Base-by-base conservation (phyloP, 495 filamentous ascomycete species). In the Aspergillus leporis region DNA sequence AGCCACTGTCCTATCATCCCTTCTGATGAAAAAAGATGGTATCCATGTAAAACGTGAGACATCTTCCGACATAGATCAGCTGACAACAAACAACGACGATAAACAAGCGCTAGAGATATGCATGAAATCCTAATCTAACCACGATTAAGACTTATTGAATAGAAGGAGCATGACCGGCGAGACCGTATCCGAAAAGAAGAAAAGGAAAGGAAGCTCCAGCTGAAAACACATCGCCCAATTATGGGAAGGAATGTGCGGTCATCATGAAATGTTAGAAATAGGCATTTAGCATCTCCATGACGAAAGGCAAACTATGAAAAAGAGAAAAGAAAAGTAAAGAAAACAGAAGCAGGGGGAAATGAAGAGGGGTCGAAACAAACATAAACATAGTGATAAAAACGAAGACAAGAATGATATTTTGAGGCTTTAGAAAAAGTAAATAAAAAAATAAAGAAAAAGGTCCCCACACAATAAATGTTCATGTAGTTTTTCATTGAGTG, bases 401-500 rank as follows among this genome's bases (percentile, higher is more conserved):
- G 25, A 55, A 48, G 16, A 1, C 25, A 34, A 51, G 28, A 58
- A 53, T 52, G 28, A 58, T 51, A 25, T 21, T 30, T 19, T 32
- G 36, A 53, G 18, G 43, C 53, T 41, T 5, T 12, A 14, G 30
- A 57, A 21, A 59, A 53, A 59, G 47, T 58, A 32, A 49, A 31
- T 19, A 31, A 51, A 34, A 48, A 56, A 59, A 34, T 34, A 51
- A 55, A 50, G 19, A 52, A 45, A 63, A 43, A 58, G 59, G 36
- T 45, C 23, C 46, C 56, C 43, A 61, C 43, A 47, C 41, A 23
- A 53, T 61, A 19, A 31, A 36, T 31, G 30, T 14, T 48, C 43
- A 14, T 23, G 13, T 47, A n/a, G 5, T 32, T 34, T 23, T 51
- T 75, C 66, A 88, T 68, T 89, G 83, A 16, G 81, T 68, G 59